Evolutionary conservation across 2,329 filamentous ascomycete species (phyloP), one percentile per base, ranked within the genome.

Genomic region (Rugonectria rugulosa): DNA sequence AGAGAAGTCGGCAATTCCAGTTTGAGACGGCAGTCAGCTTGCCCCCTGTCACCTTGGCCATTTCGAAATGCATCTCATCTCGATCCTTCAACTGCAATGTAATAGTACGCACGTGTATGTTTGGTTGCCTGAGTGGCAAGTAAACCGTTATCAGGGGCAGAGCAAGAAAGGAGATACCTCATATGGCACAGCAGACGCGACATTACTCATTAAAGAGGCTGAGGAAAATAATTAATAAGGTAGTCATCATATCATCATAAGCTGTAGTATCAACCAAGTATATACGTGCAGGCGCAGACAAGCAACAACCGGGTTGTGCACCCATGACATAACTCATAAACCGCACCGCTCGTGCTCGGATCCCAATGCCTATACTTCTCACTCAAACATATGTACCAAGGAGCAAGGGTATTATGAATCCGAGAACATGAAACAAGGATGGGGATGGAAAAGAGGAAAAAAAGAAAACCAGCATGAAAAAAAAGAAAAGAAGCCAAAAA

Each of bases 201-300:
- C 12, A 32, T 9, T 32, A 14, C 5, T 14, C 5, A 32, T 14
- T 11, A 32, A 14, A 10, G 12, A 14, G 29, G 29, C n/a, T n/a
- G 12, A 20, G 26, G 4, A 29, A 47, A 40, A 40, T 40, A 10
- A 46, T 7, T 44, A 47, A 24, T 52, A 36, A 49, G 31, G 38
- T 47, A 40, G 48, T 63, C 57, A 47, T 67, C 51, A 53, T 51
- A 50, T 63, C 57, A 60, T 67, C 59, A 59, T 65, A 44, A 59
- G 55, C 29, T 53, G 56, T 61, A 55, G 43, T 42, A 49, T 56
- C 46, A 52, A 58, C 37, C 14, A 20, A 40, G 37, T 41, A 57
- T 43, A 45, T 59, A 56, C 53, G 44, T 61, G 50, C 26, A 57
- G 29, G 29, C 5, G n/a, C 7, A 7, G 17, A 38, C 7, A 40